Conservation (phyloP, 2,329 filamentous ascomycete genomes). For the Huntiella abstrusa region DNA sequence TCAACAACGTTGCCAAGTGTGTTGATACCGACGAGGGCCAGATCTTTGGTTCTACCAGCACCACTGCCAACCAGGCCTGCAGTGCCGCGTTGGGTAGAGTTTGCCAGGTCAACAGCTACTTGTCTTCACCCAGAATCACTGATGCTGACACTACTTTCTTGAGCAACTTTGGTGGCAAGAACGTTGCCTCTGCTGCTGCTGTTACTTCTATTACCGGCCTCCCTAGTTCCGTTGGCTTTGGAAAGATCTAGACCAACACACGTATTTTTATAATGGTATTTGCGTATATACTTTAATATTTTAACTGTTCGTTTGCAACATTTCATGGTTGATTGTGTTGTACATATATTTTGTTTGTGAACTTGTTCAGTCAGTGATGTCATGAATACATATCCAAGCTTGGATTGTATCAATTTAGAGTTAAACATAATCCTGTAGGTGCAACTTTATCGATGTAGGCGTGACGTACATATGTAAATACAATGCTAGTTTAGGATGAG, state of each 20-base stretch:
- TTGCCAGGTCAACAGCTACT: conserved; percentile 32
- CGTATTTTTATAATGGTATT: background rate
- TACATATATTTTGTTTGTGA: background rate
- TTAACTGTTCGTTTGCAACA: background rate
- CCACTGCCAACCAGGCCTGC: conserved; percentile 23
- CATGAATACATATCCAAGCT: background rate
- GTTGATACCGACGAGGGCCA: conserved; percentile 20
- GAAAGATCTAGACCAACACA: conserved; percentile 4
- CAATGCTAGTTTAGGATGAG: too few relatives aligned
- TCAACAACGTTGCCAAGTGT: conserved; percentile 31
- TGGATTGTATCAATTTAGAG: background rate
- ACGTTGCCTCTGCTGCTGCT: conserved; percentile 25
- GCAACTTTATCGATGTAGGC: too few relatives aligned
- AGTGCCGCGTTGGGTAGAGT: conserved; percentile 25
- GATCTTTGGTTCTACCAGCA: conserved; percentile 18
- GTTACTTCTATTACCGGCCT: conserved; percentile 1
- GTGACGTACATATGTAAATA: too few relatives aligned
- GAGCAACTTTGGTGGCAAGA: conserved; percentile 31
- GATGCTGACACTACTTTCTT: conserved; percentile 30
- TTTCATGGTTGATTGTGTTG: background rate
- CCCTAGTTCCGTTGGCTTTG: conserved; percentile 7
- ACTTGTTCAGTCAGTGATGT: background rate
- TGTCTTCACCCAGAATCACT: conserved; percentile 21
- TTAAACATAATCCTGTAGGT: too few relatives aligned
- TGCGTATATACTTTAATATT: background rate